Evolutionary conservation across 768 basidiomycete genomes (phyloP).

Genomic region (Leccinum aurantiacum): DNA sequence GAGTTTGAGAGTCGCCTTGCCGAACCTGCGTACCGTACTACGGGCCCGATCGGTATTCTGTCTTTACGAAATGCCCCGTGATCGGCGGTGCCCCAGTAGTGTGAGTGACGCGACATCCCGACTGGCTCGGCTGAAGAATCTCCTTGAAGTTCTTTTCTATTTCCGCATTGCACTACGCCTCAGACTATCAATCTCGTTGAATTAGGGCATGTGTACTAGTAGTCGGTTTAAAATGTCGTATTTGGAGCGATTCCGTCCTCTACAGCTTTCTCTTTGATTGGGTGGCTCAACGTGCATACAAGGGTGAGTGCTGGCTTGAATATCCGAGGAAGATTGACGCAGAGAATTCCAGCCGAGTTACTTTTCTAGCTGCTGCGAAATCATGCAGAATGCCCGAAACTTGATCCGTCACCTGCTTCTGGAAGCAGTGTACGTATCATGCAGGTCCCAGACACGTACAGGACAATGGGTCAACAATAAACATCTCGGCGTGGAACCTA

Average conservation of each 20-base stretch:
- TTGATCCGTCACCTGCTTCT: conserved; percentile 7
- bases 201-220: background rate
- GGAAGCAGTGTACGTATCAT: conserved; percentile 5
- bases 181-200: background rate
- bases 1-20: too few relatives aligned
- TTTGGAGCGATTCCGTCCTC: background rate
- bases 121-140: conserved; percentile 15
- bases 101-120: conserved; percentile 13
- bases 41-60: background rate
- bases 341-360: background rate
- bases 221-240: background rate
- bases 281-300: too few relatives aligned
- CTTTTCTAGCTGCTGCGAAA: background rate
- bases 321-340: background rate
- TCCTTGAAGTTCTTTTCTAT: conserved; percentile 5
- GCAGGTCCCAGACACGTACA: background rate
- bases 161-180: background rate
- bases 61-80: conserved; percentile 19
- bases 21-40: background rate
- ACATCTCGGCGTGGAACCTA: background rate
- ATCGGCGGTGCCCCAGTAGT: conserved; percentile 17
- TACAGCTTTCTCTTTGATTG: background rate
- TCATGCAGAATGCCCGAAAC: background rate
- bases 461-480: too few relatives aligned
- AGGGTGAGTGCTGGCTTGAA: background rate